Base-by-base conservation (phyloP, 306 rosid species). In the Lupinus albus region DNA sequence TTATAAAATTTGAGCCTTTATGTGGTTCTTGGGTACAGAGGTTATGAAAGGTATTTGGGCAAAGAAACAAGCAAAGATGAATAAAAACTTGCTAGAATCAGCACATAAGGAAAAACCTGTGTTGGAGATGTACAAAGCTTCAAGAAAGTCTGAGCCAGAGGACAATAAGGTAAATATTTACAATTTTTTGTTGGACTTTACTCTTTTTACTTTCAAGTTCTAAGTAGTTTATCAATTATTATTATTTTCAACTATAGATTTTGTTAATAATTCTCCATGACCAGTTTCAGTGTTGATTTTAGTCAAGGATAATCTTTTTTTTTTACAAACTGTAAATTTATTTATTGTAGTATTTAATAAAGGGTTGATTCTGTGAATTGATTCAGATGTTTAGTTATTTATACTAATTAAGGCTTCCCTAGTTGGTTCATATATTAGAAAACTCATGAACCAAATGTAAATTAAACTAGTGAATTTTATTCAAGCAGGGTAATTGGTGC, bases 1-100 rank as follows among this genome's bases (percentile, higher is more conserved):
- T 72, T 41, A 11, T 32, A 56, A 56, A 61, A 32, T 64, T 35
- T 67, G 61, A 60, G 16, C 17, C 61, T 77, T 77, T 51, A 10
- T 48, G 71, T 62, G 60, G n/a, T 53, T 54, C 39, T 70, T 77
- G 67, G 48, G 17, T 81, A 52, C 63, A 91, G 97, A 91, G 79
- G 97, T 88, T 32, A 88, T 76, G 91, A 91, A 91, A 75, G 95
- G 95, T 55, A 54, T 91, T 60, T 84, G 80, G 88, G 95, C 86
- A 33, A 91, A 91, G 89, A 91, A 91, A 61, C 90, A 91, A 78
- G 88, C 95, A 20, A 91, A 82, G 86, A 78, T 78, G 85, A 84
- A 84, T 85, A 88, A 68, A 71, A 73, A 61, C 79, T 54, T 72
- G 61, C 10, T 83, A n/a, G 94, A 87, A 78, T 53, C 84, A 44